Evolutionary conservation across 768 basidiomycete genomes (phyloP).

Genomic region (Phlebiopsis flavidoalba): DNA sequence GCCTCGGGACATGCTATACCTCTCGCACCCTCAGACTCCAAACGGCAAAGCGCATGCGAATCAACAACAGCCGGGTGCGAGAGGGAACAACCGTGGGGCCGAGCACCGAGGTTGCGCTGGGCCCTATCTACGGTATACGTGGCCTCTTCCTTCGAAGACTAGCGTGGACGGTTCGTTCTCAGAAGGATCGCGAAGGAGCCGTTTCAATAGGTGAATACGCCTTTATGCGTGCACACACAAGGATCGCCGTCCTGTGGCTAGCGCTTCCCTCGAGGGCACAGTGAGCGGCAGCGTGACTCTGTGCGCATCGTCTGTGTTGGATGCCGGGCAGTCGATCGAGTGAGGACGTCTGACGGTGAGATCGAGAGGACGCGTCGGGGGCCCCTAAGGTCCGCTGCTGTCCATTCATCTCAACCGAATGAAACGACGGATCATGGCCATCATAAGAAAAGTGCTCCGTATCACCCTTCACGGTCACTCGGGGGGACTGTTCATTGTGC

Average conservation of each 20-base stretch:
- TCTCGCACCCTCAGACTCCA: slow-evolving; percentile 21
- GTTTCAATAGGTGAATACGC: slow-evolving; percentile 46
- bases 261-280: slow-evolving; percentile 29
- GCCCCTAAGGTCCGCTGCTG: slow-evolving; percentile 58
- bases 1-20: slow-evolving; percentile 19
- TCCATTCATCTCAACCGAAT: slow-evolving; percentile 77
- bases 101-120: no score
- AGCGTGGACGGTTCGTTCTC: slow-evolving; percentile 62
- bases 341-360: slow-evolving; percentile 19
- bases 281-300: no score
- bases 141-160: slow-evolving; percentile 58
- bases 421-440: no score
- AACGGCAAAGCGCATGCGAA: slow-evolving; percentile 7
- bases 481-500: no score
- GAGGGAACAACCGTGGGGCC: slow-evolving; percentile 21
- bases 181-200: slow-evolving; percentile 38
- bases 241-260: slow-evolving; percentile 37
- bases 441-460: slow-evolving; percentile 57
- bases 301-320: no score
- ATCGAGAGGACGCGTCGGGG: slow-evolving; percentile 15
- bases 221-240: slow-evolving; percentile 33
- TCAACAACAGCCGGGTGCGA: not conserved
- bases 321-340: no score
- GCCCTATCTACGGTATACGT: no score
- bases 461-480: slow-evolving; percentile 63